phyloP scores from a whole-genome alignment of 2,329 filamentous ascomycete genomes.

The Cladosporium sp. region DNA sequence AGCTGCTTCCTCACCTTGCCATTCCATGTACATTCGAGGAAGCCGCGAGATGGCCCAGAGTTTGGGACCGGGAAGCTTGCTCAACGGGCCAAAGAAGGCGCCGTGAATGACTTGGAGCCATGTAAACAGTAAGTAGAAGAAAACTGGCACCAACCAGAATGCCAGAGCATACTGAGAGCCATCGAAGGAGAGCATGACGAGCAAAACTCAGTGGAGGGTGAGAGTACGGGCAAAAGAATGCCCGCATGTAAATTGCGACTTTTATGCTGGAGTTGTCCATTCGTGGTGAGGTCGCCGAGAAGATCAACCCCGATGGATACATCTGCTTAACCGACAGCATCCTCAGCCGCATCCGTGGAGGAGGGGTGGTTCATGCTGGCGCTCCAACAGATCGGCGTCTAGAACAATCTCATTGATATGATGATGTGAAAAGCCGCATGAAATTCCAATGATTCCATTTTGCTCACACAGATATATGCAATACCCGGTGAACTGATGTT shows the following conservation, averaged over 20 bases:
- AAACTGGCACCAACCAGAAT: constrained; percentile 11
- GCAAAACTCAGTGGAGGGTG: background rate
- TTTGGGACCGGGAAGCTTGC: constrained; percentile 46
- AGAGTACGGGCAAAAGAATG: background rate
- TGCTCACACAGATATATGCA: background rate
- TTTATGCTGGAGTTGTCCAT: background rate
- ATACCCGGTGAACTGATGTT: background rate
- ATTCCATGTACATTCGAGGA: constrained; percentile 22
- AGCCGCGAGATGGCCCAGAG: constrained; percentile 24
- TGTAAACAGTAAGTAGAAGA: constrained; percentile 17
- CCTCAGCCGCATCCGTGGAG: background rate
- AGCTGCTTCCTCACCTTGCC: constrained; percentile 23
- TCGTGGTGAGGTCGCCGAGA: background rate
- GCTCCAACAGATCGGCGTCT: background rate
- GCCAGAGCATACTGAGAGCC: background rate
- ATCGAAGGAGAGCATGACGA: background rate
- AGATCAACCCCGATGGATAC: background rate
- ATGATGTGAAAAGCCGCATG: background rate
- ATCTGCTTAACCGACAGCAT: background rate
- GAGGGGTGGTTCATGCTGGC: background rate
- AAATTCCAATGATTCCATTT: background rate
- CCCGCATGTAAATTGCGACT: background rate
- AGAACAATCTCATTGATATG: background rate
- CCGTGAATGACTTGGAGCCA: constrained; percentile 35
- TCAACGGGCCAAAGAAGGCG: constrained; percentile 46